Evolutionary conservation across 2,329 filamentous ascomycete genomes (phyloP).

Genomic region (Chrysoporthe cubensis): DNA sequence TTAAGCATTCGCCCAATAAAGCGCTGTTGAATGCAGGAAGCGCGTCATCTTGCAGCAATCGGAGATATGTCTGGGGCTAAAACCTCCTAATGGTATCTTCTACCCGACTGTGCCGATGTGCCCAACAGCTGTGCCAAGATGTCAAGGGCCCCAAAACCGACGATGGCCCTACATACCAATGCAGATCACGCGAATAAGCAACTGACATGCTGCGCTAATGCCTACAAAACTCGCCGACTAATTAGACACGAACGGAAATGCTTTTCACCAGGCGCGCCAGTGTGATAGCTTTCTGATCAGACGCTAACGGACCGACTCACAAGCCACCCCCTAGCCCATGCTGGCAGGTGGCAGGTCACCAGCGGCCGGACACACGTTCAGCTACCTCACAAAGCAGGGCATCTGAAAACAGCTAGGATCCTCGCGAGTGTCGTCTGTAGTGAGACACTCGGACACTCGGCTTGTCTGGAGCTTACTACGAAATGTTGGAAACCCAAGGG

Average conservation of each 20-base stretch:
- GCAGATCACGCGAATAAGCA: neutral
- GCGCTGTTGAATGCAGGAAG: neutral
- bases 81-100: neutral
- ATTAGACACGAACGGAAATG: neutral
- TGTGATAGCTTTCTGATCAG: neutral
- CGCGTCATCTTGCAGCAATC: neutral
- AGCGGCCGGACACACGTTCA: neutral
- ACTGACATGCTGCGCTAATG: neutral
- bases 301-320: slow-evolving; percentile 1
- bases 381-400: neutral
- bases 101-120: neutral
- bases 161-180: neutral
- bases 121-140: too few species aligned
- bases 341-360: neutral
- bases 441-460: neutral
- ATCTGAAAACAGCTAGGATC: slow-evolving; percentile 1
- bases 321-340: slow-evolving; percentile 2
- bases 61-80: neutral
- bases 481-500: neutral
- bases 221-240: neutral
- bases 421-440: neutral
- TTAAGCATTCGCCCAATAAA: neutral
- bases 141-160: neutral
- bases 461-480: neutral
- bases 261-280: neutral